A percentile compares a stretch with the other conserved stretches of the same genome.
Conservation (phyloP, 2,329 filamentous ascomycete genomes). For the Beauveria medogensis region DNA sequence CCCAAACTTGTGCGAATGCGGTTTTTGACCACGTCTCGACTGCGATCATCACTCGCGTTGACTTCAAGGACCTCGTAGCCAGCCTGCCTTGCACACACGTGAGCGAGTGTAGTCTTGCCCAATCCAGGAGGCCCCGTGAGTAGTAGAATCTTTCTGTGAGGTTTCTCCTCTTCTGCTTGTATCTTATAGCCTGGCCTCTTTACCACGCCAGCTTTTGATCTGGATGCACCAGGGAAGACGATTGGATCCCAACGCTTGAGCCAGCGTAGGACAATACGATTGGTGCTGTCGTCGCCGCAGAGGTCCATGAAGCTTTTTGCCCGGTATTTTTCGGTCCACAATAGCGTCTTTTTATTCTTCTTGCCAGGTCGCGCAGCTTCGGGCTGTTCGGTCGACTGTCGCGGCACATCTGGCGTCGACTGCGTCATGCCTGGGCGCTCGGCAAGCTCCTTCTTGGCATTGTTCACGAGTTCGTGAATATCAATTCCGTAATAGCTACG, state of each 20-base stretch:
- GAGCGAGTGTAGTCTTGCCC: conserved; percentile 91
- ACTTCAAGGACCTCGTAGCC: conserved; percentile 96
- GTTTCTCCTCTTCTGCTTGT: conserved; percentile 58
- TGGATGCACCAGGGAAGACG: conserved; percentile 74
- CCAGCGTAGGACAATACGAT: conserved; percentile 85
- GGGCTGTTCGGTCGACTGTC: conserved; percentile 36
- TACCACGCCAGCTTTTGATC: conserved; percentile 40
- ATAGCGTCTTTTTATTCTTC: conserved; percentile 43
- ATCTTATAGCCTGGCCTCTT: conserved; percentile 35
- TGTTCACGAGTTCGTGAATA: conserved; percentile 73
- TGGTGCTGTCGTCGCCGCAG: conserved; percentile 89
- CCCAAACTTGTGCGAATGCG: conserved; percentile 86
- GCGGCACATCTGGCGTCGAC: conserved; percentile 22
- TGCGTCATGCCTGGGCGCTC: conserved; percentile 18
- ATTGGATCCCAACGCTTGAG: conserved; percentile 88
- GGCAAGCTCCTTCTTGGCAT: conserved; percentile 54
- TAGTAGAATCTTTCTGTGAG: conserved; percentile 80
- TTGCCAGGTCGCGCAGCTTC: conserved; percentile 18
- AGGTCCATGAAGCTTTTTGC: conserved; percentile 87
- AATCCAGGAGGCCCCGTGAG: conserved; percentile 87
- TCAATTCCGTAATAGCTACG: conserved; percentile 87
- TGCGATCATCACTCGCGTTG: conserved; percentile 94
- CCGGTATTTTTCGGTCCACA: conserved; percentile 98
- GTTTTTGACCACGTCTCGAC: conserved; percentile 79
- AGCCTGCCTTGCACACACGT: conserved; percentile 90